Conservation (phyloP, 75 land plant genomes). For the Cunninghamia lanceolata region DNA sequence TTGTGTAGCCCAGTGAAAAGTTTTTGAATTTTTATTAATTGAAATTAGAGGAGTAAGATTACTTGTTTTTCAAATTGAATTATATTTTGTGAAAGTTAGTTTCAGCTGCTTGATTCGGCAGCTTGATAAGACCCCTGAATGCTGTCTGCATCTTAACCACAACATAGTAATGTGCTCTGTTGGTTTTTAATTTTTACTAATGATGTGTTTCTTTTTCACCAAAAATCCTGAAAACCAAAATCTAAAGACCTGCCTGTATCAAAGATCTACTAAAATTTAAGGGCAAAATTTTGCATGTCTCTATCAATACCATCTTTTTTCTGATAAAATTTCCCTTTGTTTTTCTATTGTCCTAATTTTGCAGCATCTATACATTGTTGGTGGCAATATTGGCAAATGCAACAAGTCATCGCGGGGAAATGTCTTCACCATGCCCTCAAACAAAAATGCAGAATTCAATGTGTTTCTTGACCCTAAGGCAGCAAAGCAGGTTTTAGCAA, state of each 20-base stretch:
- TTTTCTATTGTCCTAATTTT: neutral
- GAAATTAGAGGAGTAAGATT: too few relatives aligned
- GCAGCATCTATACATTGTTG: conserved; percentile 68
- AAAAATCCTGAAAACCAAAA: neutral
- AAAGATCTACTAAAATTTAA: neutral
- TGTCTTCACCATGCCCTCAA: conserved; percentile 56
- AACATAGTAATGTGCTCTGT: too few relatives aligned
- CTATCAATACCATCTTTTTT: neutral
- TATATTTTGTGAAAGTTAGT: too few relatives aligned
- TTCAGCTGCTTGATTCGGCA: too few relatives aligned
- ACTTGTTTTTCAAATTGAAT: too few relatives aligned
- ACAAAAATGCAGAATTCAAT: conserved; percentile 67
- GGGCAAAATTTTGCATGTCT: neutral
- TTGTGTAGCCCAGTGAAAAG: too few relatives aligned
- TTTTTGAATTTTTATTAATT: too few relatives aligned
- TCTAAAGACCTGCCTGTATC: neutral
- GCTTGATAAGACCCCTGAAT: too few relatives aligned
- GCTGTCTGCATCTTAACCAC: too few relatives aligned
- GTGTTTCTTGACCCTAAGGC: conserved; percentile 79
- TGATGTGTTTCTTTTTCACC: neutral
- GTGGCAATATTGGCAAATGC: conserved; percentile 39
- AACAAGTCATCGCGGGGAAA: conserved; percentile 38
- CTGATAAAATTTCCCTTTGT: neutral
- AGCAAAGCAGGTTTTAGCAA: conserved; percentile 59
- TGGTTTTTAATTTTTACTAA: neutral